These are phyloP conservation scores for Brassica incana DNA, from an alignment of 345 rosid species.

Conservation along the genomic window DNA sequence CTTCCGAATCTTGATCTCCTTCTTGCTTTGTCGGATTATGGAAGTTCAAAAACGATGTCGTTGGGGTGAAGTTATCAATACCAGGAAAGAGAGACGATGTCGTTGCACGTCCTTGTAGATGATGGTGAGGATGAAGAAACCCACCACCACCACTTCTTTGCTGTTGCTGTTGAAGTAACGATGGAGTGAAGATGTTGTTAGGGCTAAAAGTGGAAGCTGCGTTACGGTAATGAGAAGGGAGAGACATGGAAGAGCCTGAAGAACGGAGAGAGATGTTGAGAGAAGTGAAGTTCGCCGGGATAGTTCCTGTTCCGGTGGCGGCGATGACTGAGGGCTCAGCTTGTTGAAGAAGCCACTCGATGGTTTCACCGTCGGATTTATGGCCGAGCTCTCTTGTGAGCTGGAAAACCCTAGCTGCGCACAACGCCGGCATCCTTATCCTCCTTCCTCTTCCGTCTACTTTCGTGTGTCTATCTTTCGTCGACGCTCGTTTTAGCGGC, in stretches of 20 bases:
- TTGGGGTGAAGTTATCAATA: conserved; percentile 31
- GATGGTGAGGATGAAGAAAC: conserved; percentile 24
- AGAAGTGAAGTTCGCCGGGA: conserved; percentile 95
- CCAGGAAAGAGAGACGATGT: conserved; percentile 40
- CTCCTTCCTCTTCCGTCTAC: conserved; percentile 96
- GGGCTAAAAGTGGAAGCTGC: conserved; percentile 60
- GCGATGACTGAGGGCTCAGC: conserved; percentile 97
- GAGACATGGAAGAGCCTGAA: conserved; percentile 86
- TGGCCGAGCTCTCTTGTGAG: conserved; percentile 90
- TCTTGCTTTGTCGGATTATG: conserved; percentile 77
- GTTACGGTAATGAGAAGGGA: conserved; percentile 77
- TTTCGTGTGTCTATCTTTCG: conserved; percentile 95
- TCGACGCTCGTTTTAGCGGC: conserved; percentile 76
- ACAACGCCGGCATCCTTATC: conserved; percentile 98
- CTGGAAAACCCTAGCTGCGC: conserved; percentile 99
- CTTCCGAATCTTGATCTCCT: conserved; percentile 40
- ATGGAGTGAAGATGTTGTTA: conserved; percentile 24
- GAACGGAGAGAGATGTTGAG: conserved; percentile 88
- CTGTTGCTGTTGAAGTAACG: conserved; percentile 33
- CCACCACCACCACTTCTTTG: conserved; percentile 11
- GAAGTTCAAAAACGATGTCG: conserved; percentile 73
- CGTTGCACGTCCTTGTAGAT: conserved; percentile 35
- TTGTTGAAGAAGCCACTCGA: conserved; percentile 98
- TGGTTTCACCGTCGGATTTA: conserved; percentile 94
- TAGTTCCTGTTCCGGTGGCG: conserved; percentile 96